Evolutionary conservation across 441 rosid species (phyloP).

Genomic region (Isatis lusitanica): DNA sequence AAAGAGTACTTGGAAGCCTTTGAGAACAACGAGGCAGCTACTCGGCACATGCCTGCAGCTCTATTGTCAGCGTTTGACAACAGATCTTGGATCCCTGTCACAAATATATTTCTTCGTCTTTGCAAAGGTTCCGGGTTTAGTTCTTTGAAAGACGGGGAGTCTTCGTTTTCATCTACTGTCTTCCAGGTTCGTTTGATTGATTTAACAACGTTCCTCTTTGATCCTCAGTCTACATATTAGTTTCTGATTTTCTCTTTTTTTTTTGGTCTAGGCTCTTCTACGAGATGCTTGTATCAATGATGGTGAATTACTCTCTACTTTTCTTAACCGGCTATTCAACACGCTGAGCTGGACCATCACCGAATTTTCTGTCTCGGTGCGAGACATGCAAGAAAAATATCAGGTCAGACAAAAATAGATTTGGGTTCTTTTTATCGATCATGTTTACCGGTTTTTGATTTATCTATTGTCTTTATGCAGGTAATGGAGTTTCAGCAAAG

Average conservation of each 20-base stretch:
- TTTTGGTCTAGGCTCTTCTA: conserved; percentile 56
- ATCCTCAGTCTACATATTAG: background rate
- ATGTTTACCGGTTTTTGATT: conserved; percentile 5
- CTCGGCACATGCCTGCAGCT: conserved; percentile 71
- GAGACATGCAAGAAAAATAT: conserved; percentile 96
- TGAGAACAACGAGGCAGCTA: conserved; percentile 88
- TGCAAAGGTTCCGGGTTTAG: conserved; percentile 88
- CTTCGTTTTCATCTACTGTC: conserved; percentile 75
- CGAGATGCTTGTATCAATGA: conserved; percentile 79
- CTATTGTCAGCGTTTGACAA: conserved; percentile 91
- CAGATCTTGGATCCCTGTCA: conserved; percentile 94
- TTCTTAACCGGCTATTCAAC: conserved; percentile 91
- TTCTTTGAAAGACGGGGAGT: conserved; percentile 84
- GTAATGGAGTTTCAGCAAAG: conserved; percentile 82
- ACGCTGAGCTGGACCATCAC: conserved; percentile 99
- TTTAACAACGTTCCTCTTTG: background rate
- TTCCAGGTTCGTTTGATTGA: conserved; percentile 64
- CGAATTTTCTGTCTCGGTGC: conserved; percentile 90
- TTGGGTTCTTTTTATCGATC: background rate
- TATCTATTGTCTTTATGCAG: conserved; percentile 39
- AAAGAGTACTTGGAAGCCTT: conserved; percentile 84
- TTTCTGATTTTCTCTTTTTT: background rate
- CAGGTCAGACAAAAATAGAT: conserved; percentile 49
- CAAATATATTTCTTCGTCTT: conserved; percentile 84
- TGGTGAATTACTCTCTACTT: conserved; percentile 76